Evolutionary conservation across 306 rosid genomes (phyloP).

Genomic region (Rubus idaeus): DNA sequence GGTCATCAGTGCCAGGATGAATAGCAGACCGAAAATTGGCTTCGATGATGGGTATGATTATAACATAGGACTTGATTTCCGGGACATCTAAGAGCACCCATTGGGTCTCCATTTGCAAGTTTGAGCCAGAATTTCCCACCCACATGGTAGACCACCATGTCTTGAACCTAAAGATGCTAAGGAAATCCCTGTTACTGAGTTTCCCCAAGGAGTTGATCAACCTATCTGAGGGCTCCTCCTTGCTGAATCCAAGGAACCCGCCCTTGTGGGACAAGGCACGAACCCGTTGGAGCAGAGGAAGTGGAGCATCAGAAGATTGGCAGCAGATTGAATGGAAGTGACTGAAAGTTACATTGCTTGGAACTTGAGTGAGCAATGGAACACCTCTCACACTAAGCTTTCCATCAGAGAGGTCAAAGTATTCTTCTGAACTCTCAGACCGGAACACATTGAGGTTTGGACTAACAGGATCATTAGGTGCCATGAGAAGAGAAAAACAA

Average conservation of each 20-base stretch:
- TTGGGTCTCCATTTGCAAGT: conserved; percentile 84
- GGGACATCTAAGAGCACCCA: conserved; percentile 73
- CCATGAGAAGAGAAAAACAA: conserved; percentile 42
- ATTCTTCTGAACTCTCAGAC: conserved; percentile 26
- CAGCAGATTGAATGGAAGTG: conserved; percentile 49
- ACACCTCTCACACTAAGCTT: conserved; percentile 49
- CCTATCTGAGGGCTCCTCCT: conserved; percentile 50
- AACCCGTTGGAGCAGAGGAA: conserved; percentile 52
- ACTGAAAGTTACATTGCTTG: conserved; percentile 59
- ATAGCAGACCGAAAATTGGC: conserved; percentile 68
- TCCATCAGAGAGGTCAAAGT: conserved; percentile 49
- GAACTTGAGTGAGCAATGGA: conserved; percentile 60
- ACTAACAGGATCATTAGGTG: conserved; percentile 46
- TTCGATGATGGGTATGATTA: conserved; percentile 68
- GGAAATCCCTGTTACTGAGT: conserved; percentile 51
- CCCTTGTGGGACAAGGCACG: conserved; percentile 53
- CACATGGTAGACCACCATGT: conserved; percentile 97
- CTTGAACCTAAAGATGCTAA: conserved; percentile 81
- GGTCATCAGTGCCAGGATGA: conserved; percentile 64
- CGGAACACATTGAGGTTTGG: conserved; percentile 3
- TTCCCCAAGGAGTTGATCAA: conserved; percentile 62
- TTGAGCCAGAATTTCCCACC: conserved; percentile 85
- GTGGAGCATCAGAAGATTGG: conserved; percentile 51
- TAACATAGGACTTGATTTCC: conserved; percentile 57
- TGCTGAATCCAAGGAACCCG: conserved; percentile 70